Evolutionary conservation across 2,329 filamentous ascomycete species (phyloP).

Genomic region (Stagonosporopsis tanaceti): DNA sequence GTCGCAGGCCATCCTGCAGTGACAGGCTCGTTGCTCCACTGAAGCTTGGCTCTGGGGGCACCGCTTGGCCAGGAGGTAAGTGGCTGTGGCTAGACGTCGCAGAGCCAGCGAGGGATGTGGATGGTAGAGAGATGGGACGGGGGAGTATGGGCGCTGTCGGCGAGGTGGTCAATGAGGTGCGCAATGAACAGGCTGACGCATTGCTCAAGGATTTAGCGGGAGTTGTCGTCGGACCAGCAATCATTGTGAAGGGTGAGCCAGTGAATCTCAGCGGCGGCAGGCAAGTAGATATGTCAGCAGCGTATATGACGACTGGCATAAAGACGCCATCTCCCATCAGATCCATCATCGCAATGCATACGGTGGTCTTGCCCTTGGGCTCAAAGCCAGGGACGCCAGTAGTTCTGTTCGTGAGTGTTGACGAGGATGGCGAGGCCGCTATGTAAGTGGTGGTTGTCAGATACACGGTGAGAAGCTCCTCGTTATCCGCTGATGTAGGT

Average conservation of each 20-base stretch:
- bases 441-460: neutral
- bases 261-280: neutral
- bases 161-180: neutral
- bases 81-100: neutral
- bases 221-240: neutral
- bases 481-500: neutral
- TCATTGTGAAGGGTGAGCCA: constrained; percentile 2
- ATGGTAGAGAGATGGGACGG: neutral
- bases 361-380: neutral
- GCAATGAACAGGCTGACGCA: neutral
- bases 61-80: neutral
- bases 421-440: neutral
- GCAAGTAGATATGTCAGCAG: neutral
- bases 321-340: neutral
- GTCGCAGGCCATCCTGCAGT: too few species aligned
- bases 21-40: too few species aligned
- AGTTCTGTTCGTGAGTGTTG: neutral
- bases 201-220: neutral
- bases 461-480: neutral
- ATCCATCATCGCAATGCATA: constrained; percentile 4
- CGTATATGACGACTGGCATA: neutral
- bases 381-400: neutral
- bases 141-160: neutral
- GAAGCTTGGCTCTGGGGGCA: neutral
- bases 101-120: neutral